Conservation (phyloP, 352 stramenopile species). For the Discostella stelligera region DNA sequence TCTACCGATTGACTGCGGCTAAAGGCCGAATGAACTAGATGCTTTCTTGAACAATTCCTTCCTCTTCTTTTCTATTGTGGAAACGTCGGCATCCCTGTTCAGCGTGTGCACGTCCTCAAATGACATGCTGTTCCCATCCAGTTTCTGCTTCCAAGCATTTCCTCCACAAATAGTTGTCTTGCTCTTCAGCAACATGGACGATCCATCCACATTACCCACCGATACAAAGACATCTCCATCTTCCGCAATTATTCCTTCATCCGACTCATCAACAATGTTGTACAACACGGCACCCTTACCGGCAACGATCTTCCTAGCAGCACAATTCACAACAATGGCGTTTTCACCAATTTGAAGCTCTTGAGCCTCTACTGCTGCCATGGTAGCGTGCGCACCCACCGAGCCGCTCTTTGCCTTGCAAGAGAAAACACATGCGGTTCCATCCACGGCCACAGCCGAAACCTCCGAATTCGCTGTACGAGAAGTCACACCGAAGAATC, state of each 20-base stretch:
- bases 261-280: constrained; percentile 92
- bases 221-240: constrained; percentile 92
- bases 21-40: constrained; percentile 40
- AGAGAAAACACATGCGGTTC: constrained; percentile 56
- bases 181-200: constrained; percentile 90
- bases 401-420: constrained; percentile 53
- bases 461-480: constrained; percentile 55
- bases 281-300: constrained; percentile 92
- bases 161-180: constrained; percentile 91
- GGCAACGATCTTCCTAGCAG: constrained; percentile 92
- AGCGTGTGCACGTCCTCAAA: constrained; percentile 95
- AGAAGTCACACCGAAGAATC: constrained; percentile 80
- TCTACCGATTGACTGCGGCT: not conserved
- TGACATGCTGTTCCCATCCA: constrained; percentile 88
- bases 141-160: constrained; percentile 91
- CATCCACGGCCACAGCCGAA: constrained; percentile 45
- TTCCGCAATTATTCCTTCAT: constrained; percentile 88
- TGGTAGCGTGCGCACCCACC: constrained; percentile 78
- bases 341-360: constrained; percentile 89
- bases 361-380: constrained; percentile 88
- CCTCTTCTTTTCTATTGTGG: constrained; percentile 66
- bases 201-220: constrained; percentile 89
- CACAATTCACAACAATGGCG: constrained; percentile 98
- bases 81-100: constrained; percentile 83
- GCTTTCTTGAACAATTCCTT: constrained; percentile 59